Evolutionary conservation across 2,329 filamentous ascomycete species (phyloP), one percentile per base, ranked within the genome.

Genomic region (Ophiostoma himal-ulmi): DNA sequence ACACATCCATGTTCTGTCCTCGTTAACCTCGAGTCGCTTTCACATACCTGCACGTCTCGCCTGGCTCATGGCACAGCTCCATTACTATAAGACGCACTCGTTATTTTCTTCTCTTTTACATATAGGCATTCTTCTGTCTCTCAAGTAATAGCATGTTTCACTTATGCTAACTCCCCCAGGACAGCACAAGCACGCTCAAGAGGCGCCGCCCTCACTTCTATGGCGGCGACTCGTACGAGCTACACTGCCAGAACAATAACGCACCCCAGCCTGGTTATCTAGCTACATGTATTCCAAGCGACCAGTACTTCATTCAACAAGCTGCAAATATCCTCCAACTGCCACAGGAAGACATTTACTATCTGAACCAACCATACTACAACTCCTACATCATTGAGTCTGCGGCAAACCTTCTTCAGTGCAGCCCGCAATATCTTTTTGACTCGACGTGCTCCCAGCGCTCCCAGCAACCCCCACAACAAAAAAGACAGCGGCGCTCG

Each of bases 191-290:
- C 36, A 60, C 71, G 75, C 77, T 80, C 74, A 83, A 80, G 77
- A 83, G 81, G 77, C 81, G 82, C 71, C 80, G 81, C 78, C 78
- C 79, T 74, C 79, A 80, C 75, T 77, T 76, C 76, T 77, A 78
- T 71, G 79, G 79, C 72, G 79, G 79, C 22, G 69, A 68, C n/a
- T 2, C 44, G 6, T 70, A 69, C 30, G 17, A 41, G 1, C 34
- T 57, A 22, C 68, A 70, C 30, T 11, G 36, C 44, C 71, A 69
- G 8, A 26, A 52, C 1, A 44, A 22, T 14, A 17, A 52, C 14
- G 7, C 17, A 22, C 36, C 68, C n/a, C 67, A 37, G 5, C 13
- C 37, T n/a, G 30, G 20, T 10, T 17, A 37, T 1, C 7, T 52
- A 5, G 8, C 44, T 1, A 48, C 76, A 76, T 75, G 76, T 75